phyloP scores from a whole-genome alignment of 192 early-diverging fungal genomes.

The Mycoemilia scoparia region DNA sequence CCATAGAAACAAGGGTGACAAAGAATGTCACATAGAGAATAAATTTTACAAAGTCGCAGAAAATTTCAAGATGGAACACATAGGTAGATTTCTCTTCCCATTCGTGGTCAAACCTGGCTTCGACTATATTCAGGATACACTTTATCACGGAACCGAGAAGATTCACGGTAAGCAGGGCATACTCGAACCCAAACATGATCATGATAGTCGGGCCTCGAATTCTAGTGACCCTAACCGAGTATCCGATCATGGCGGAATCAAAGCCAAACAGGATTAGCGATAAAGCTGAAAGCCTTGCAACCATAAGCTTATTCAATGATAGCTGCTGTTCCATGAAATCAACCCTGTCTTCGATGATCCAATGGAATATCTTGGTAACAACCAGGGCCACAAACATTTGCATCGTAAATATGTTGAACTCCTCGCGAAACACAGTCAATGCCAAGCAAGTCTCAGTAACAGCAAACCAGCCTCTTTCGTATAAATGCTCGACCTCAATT shows the following conservation, averaged over 20 bases:
- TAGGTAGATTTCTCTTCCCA: conserved; percentile 94
- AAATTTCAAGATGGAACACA: conserved; percentile 78
- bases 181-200: conserved; percentile 98
- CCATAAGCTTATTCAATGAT: conserved; percentile 9
- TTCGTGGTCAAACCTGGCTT: conserved; percentile 40
- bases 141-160: conserved; percentile 60
- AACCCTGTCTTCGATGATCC: conserved; percentile 83
- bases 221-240: conserved; percentile 42
- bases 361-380: conserved; percentile 91
- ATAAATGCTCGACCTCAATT: conserved; percentile 94
- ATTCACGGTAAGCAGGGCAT: conserved; percentile 66
- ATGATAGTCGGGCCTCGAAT: conserved; percentile 73
- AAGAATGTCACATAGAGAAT: conserved; percentile 80
- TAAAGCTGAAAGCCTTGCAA: conserved; percentile 11
- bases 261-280: conserved; percentile 37
- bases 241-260: conserved; percentile 59
- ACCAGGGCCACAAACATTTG: conserved; percentile 73
- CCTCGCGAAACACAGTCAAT: conserved; percentile 89
- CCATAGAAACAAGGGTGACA: conserved; percentile 57
- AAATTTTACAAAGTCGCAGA: conserved; percentile 78
- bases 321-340: conserved; percentile 47
- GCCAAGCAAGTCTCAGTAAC: conserved; percentile 92
- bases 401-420: conserved; percentile 76
- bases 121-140: conserved; percentile 74
- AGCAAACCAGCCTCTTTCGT: conserved; percentile 93